Percentiles rank a stretch among this genome's conserved stretches.
These are phyloP conservation scores for Vitis rotundifolia DNA, from an alignment of 164 flowering plant genomes.

Conservation along the genomic window DNA sequence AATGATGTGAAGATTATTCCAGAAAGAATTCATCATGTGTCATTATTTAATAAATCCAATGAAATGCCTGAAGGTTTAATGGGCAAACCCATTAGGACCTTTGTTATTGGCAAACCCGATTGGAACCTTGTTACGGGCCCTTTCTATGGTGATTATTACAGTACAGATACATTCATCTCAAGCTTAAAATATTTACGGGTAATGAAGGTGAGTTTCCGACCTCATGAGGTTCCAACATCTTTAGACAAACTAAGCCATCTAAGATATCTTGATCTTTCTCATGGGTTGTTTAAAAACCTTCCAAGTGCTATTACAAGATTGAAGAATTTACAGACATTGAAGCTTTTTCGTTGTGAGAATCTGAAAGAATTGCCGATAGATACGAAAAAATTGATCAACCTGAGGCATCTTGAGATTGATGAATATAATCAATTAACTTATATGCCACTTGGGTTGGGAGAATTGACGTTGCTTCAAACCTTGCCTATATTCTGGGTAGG, in stretches of 20 bases:
- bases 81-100: no score
- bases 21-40: neutral
- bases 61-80: no score
- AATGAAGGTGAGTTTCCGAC: no score
- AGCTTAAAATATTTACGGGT: no score
- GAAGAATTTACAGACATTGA: neutral
- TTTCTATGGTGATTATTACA: no score
- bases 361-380: neutral
- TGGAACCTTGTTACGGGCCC: no score
- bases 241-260: neutral
- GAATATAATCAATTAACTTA: no score
- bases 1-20: neutral
- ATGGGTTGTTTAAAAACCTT: neutral
- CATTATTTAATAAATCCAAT: neutral
- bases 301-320: no score
- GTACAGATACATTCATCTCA: no score
- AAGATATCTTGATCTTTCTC: no score
- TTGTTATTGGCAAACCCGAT: no score
- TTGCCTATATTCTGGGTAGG: neutral
- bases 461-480: neutral
- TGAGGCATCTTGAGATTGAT: neutral
- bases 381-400: neutral
- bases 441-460: no score
- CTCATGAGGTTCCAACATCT: neutral
- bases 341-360: neutral